phyloP scores from a whole-genome alignment of 2,329 filamentous ascomycete genomes.

The Hymenoscyphus occultus region DNA sequence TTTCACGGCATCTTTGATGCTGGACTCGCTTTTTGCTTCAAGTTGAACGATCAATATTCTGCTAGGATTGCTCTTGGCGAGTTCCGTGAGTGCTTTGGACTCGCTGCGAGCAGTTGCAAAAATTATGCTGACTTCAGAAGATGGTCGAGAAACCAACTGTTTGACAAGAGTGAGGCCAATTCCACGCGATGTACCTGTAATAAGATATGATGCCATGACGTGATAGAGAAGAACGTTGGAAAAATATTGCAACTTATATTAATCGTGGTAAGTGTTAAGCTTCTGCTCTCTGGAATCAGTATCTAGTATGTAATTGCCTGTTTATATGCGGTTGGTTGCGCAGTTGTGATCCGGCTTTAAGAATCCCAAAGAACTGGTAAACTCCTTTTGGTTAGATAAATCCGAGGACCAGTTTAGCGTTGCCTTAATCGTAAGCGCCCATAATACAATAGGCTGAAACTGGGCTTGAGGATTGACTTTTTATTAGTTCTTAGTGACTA shows the following conservation, averaged over 20 bases:
- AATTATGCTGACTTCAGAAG: conserved; percentile 37
- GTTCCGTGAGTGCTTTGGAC: conserved; percentile 35
- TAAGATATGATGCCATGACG: conserved; percentile 15
- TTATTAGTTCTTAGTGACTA: too few relatives aligned
- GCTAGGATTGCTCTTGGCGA: conserved; percentile 36
- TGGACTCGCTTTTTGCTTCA: conserved; percentile 38
- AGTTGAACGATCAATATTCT: conserved; percentile 39
- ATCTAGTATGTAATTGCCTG: too few relatives aligned
- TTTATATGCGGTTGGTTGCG: too few relatives aligned
- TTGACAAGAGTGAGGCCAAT: conserved; percentile 36
- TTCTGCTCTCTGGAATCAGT: too few relatives aligned
- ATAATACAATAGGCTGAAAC: too few relatives aligned
- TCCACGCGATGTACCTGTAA: conserved; percentile 38
- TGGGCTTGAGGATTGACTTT: too few relatives aligned
- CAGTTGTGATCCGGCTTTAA: too few relatives aligned
- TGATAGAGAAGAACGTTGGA: not conserved
- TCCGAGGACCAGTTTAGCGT: too few relatives aligned
- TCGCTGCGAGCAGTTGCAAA: conserved; percentile 42
- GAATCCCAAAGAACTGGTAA: too few relatives aligned
- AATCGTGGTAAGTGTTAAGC: too few relatives aligned
- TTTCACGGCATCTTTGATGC: conserved; percentile 37
- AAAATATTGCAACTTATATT: not conserved
- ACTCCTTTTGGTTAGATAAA: too few relatives aligned
- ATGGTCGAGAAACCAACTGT: conserved; percentile 21
- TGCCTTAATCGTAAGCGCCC: too few relatives aligned